Conservation (phyloP, 305 asterid species). For the Rubia peregrina region DNA sequence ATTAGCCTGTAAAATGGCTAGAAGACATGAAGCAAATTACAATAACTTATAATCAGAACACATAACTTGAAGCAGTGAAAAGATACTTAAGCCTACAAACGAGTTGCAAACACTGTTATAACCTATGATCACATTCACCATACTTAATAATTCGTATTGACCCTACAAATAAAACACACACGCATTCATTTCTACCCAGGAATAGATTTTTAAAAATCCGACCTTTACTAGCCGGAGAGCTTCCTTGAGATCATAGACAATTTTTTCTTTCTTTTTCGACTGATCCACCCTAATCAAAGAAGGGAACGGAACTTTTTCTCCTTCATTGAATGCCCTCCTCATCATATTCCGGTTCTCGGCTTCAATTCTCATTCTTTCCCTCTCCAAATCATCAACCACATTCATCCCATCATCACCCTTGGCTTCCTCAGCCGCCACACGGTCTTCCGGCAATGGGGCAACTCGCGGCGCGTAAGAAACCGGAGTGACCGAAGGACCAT, state of each 20-base stretch:
- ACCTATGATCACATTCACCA: neutral
- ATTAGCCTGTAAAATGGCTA: slow-evolving; percentile 65
- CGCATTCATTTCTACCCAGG: neutral
- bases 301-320: slow-evolving; percentile 65
- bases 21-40: slow-evolving; percentile 29
- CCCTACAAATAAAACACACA: neutral
- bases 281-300: slow-evolving; percentile 44
- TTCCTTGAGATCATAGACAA: slow-evolving; percentile 79
- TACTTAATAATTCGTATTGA: neutral
- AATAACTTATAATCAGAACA: slow-evolving; percentile 22
- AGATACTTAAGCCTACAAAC: neutral
- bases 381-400: slow-evolving; percentile 44
- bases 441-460: slow-evolving; percentile 90
- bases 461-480: slow-evolving; percentile 64
- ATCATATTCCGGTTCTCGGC: slow-evolving; percentile 19
- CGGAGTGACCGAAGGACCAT: slow-evolving; percentile 40
- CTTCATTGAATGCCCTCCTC: slow-evolving; percentile 33
- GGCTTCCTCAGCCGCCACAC: slow-evolving; percentile 23
- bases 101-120: neutral
- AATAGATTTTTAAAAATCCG: slow-evolving; percentile 25
- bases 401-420: slow-evolving; percentile 17
- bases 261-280: slow-evolving; percentile 44
- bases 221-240: slow-evolving; percentile 86
- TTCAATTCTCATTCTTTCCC: slow-evolving; percentile 58
- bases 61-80: slow-evolving; percentile 6